These are phyloP conservation scores for Alternaria triticina DNA, from an alignment of 2,329 filamentous ascomycete genomes.

Conservation along the genomic window DNA sequence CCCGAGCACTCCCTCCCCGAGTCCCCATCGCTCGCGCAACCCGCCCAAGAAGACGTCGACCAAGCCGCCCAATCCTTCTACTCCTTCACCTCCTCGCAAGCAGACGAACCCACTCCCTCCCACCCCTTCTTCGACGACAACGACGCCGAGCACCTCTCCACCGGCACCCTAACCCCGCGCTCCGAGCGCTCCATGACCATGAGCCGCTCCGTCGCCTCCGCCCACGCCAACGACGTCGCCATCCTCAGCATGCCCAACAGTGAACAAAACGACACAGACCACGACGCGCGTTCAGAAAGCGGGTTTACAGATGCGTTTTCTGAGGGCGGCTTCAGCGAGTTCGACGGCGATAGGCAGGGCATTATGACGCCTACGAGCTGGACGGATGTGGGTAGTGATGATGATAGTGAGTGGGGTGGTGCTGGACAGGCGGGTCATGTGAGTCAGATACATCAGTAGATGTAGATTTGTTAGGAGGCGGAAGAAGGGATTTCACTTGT, in stretches of 20 bases:
- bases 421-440: conserved; percentile 31
- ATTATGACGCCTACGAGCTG: conserved; percentile 48
- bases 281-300: conserved; percentile 43
- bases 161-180: conserved; percentile 48
- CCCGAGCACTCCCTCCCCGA: conserved; percentile 23
- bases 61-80: conserved; percentile 46
- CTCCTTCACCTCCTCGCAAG: conserved; percentile 38
- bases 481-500: not conserved
- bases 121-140: conserved; percentile 22
- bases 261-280: conserved; percentile 38
- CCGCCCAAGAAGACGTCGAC: conserved; percentile 17
- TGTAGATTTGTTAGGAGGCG: not conserved
- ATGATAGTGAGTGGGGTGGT: conserved; percentile 48
- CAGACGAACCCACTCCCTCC: not conserved
- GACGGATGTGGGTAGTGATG: conserved; percentile 51
- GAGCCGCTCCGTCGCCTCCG: conserved; percentile 34
- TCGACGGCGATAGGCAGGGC: conserved; percentile 26
- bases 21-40: conserved; percentile 18
- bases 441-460: conserved; percentile 31
- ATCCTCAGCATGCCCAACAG: conserved; percentile 37
- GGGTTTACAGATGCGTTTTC: conserved; percentile 48
- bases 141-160: conserved; percentile 30
- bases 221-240: conserved; percentile 42
- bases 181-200: conserved; percentile 40
- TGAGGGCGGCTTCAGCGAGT: conserved; percentile 43